Percentiles rank a stretch among this genome's conserved stretches.
Conservation (phyloP, 1,139 yeast genomes). For the Zhuliangozyma blackwelliae region DNA sequence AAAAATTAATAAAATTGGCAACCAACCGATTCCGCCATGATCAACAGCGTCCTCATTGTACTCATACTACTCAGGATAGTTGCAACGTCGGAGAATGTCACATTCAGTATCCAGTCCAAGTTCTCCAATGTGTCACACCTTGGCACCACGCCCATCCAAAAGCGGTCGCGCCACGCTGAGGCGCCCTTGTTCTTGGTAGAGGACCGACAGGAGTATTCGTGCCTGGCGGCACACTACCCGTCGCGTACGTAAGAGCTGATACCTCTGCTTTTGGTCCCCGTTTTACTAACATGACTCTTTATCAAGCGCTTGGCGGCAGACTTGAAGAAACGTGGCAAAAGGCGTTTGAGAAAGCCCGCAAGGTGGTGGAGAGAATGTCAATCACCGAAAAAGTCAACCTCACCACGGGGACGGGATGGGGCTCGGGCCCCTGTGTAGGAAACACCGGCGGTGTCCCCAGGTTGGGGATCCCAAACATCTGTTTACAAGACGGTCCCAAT, state of each 20-base stretch:
- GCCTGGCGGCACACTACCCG: slow-evolving; percentile 31
- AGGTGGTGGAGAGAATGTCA: slow-evolving; percentile 50
- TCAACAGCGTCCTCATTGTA: no score
- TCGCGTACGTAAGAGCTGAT: slow-evolving; percentile 25
- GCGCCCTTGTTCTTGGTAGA: slow-evolving; percentile 27
- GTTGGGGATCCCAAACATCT: slow-evolving; percentile 52
- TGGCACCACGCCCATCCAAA: slow-evolving; percentile 8
- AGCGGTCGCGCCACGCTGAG: slow-evolving; percentile 36
- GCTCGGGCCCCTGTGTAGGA: slow-evolving; percentile 61
- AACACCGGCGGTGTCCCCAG: slow-evolving; percentile 59
- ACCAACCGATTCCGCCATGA: no score
- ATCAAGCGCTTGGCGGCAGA: slow-evolving; percentile 38
- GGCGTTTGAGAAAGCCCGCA: slow-evolving; percentile 54
- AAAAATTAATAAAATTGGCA: no score
- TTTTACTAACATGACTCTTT: slow-evolving; percentile 1
- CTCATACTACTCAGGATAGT: no score
- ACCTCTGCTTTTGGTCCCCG: background rate
- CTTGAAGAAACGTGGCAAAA: slow-evolving; percentile 48
- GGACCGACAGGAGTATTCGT: slow-evolving; percentile 22
- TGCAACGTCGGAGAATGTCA: slow-evolving; percentile 3
- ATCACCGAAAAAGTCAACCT: slow-evolving; percentile 57
- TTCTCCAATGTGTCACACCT: slow-evolving; percentile 4
- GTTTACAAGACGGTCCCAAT: slow-evolving; percentile 63
- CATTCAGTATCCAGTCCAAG: slow-evolving; percentile 9
- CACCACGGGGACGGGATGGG: slow-evolving; percentile 67